A percentile compares a stretch with the other conserved stretches of the same genome.
Evolutionary conservation across 257 asterid species (phyloP).

Genomic region (Plantago ovata): DNA sequence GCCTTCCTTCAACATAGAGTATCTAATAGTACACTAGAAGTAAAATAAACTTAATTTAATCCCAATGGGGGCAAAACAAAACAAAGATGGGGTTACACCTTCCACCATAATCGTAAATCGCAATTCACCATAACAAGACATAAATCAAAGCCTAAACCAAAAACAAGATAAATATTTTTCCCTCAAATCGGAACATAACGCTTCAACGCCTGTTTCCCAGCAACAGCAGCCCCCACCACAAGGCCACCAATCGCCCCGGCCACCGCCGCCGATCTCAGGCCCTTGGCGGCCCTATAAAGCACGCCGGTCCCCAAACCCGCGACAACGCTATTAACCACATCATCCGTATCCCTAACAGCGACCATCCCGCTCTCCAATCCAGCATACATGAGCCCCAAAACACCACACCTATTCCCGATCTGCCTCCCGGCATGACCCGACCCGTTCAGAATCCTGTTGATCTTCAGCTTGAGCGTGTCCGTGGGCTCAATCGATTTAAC

Average conservation of each 20-base stretch:
- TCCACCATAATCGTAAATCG: no score
- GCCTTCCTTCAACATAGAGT: no score
- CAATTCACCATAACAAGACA: no score
- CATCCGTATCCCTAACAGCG: constrained; percentile 61
- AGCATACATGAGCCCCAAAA: constrained; percentile 73
- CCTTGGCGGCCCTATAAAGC: constrained; percentile 63
- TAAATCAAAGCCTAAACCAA: no score
- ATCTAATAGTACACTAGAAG: no score
- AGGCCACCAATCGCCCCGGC: constrained; percentile 76
- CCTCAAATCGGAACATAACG: constrained; percentile 52
- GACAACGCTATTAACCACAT: constrained; percentile 58
- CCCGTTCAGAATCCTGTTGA: constrained; percentile 73
- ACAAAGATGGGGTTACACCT: no score
- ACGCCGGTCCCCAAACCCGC: constrained; percentile 67
- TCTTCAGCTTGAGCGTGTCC: constrained; percentile 68
- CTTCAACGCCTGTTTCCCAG: constrained; percentile 60
- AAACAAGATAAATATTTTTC: no score
- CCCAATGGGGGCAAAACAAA: no score
- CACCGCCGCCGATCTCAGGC: constrained; percentile 68
- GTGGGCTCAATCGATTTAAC: constrained; percentile 66
- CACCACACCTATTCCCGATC: constrained; percentile 79
- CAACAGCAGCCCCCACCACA: constrained; percentile 48
- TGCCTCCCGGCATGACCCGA: constrained; percentile 77
- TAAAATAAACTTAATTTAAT: no score
- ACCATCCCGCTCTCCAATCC: constrained; percentile 90